Evolutionary conservation across 805 yeast genomes (phyloP), one percentile per base, ranked within the genome.

Genomic region (Blastobotrys chiropterorum): DNA sequence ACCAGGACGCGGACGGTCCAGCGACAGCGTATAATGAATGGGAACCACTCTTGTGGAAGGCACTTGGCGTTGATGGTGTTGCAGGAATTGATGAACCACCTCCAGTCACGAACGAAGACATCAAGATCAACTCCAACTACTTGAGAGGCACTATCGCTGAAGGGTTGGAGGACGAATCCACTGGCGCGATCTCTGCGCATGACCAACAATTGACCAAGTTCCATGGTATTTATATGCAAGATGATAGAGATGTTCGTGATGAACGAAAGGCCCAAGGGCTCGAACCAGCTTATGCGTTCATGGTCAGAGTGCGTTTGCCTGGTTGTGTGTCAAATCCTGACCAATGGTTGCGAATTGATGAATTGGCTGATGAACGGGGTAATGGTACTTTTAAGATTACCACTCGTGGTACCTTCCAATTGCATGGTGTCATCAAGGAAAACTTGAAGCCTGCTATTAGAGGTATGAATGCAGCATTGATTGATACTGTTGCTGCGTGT

Each of bases 211-310:
- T 92, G 68, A 90, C 97, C 59, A 92, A 92, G 72, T 92, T 92
- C 81, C 98, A 92, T 70, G 98, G 98, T 72, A 89, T 90, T 60
- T 92, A 92, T 69, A 89, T 92, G 96, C 98, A 92, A 74, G 98
- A 92, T 69, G 98, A 92, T 68, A 87, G 98, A 74, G 98, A 92
- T 70, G 76, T 92, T 54, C 81, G 98, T 69, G 98, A 92, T 52
- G 85, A 86, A 61, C 83, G 97, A 66, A 92, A 90, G 72, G 80
- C 87, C 46, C 88, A 86, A 66, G 97, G 98, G 44, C 69, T 87
- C 57, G 98, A 92, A 72, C 98, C 98, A 15, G 95, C 95, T 48
- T 92, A 87, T 69, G 79, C 95, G n/a, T 92, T 92, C 71, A 92
- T 92, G 98, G 90, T 90, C 15, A 86, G 98, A 72, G 89, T 88